Conservation (phyloP, 805 yeast genomes). For the Cyberlindnera americana region DNA sequence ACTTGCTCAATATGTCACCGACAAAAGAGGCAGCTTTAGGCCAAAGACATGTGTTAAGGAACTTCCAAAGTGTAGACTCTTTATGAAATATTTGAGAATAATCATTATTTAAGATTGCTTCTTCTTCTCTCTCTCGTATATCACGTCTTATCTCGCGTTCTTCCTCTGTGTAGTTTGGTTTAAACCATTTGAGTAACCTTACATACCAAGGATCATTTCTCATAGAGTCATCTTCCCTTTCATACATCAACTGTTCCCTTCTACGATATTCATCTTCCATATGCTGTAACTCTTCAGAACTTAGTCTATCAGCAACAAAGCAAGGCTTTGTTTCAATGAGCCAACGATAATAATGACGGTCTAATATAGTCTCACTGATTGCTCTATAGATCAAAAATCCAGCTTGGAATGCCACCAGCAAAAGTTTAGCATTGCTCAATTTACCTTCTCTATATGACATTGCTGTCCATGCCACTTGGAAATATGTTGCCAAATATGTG, state of each 20-base stretch:
- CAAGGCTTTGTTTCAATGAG: constrained; percentile 32
- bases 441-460: not conserved
- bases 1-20: constrained; percentile 9
- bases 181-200: constrained; percentile 5
- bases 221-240: not conserved
- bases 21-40: constrained; percentile 5
- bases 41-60: constrained; percentile 7
- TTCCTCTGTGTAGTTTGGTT: constrained; percentile 6
- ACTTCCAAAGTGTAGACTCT: not conserved
- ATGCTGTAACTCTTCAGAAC: constrained; percentile 1
- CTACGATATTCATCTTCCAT: constrained; percentile 7
- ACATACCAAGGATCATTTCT: constrained; percentile 3
- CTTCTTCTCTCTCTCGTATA: not conserved
- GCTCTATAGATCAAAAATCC: constrained; percentile 17
- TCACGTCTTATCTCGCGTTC: not conserved
- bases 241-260: not conserved
- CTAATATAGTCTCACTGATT: constrained; percentile 25
- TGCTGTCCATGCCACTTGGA: constrained; percentile 12
- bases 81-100: constrained; percentile 6
- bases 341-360: constrained; percentile 36
- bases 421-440: constrained; percentile 11
- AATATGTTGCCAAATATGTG: constrained; percentile 16
- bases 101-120: not conserved
- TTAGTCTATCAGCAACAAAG: constrained; percentile 30
- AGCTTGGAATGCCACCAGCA: constrained; percentile 12